Percentiles rank a stretch among this genome's conserved stretches.
These are phyloP conservation scores for Fremontodendron californicum DNA, from an alignment of 345 rosid genomes.

Conservation along the genomic window DNA sequence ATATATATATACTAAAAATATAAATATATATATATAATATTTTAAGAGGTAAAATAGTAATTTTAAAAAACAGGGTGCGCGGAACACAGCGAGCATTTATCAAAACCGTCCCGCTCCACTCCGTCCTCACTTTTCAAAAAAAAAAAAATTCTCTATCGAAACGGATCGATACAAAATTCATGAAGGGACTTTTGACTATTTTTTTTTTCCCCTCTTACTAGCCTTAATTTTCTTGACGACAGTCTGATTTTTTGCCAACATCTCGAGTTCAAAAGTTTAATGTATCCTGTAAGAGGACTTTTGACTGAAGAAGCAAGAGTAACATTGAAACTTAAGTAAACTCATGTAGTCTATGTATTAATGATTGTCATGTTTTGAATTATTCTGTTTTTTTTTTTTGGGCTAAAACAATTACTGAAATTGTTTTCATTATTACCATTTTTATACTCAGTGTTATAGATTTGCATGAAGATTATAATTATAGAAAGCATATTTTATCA, in stretches of 20 bases:
- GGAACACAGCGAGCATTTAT: too few relatives aligned
- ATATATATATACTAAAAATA: too few relatives aligned
- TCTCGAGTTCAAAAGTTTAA: background rate
- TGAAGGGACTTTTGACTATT: too few relatives aligned
- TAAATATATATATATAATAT: too few relatives aligned
- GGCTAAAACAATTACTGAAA: background rate
- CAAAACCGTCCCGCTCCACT: too few relatives aligned
- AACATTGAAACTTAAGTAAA: background rate
- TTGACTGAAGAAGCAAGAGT: background rate
- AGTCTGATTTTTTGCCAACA: background rate
- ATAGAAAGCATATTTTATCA: background rate
- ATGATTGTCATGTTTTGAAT: background rate
- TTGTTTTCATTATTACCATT: background rate
- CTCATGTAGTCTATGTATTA: too few relatives aligned
- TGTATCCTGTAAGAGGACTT: background rate
- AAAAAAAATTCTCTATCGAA: too few relatives aligned
- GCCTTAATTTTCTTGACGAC: background rate
- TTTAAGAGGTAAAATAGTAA: too few relatives aligned
- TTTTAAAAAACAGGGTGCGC: too few relatives aligned
- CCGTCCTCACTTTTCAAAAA: too few relatives aligned
- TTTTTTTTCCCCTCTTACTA: too few relatives aligned
- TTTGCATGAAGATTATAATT: background rate
- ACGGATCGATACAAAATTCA: too few relatives aligned
- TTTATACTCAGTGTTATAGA: background rate
- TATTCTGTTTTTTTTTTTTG: background rate